Conservation (phyloP, 2,329 filamentous ascomycete species). For the Colletotrichum tanaceti region DNA sequence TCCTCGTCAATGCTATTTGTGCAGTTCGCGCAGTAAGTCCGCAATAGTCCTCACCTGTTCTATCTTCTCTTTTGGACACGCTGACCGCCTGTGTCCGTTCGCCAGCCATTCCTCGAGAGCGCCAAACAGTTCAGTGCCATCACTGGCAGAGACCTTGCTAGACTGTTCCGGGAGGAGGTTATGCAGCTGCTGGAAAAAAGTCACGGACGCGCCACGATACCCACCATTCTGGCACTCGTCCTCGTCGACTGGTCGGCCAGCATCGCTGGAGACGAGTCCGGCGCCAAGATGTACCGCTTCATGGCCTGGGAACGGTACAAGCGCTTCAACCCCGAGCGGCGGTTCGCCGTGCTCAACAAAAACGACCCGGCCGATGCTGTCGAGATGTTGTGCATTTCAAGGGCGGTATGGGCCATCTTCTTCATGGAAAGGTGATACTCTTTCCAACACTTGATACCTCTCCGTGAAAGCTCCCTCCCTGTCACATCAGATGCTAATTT, state of each 20-base stretch:
- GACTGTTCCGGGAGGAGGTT: conserved; percentile 24
- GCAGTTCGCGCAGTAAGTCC: conserved; percentile 47
- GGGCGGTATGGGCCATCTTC: conserved; percentile 30
- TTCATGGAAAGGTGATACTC: conserved; percentile 32
- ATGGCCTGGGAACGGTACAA: conserved; percentile 39
- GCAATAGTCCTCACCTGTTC: background rate
- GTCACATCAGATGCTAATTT: too few relatives aligned
- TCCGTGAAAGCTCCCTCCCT: too few relatives aligned
- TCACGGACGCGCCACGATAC: conserved; percentile 32
- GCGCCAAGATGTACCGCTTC: conserved; percentile 36
- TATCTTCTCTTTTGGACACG: background rate
- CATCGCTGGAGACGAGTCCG: conserved; percentile 34
- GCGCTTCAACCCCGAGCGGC: conserved; percentile 24
- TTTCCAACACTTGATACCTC: background rate
- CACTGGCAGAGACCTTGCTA: conserved; percentile 30
- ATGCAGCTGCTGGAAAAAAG: conserved; percentile 37
- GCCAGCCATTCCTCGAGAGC: conserved; percentile 32
- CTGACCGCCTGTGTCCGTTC: conserved; percentile 5
- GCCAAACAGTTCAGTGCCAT: conserved; percentile 32
- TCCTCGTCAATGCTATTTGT: conserved; percentile 50
- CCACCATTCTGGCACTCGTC: conserved; percentile 28
- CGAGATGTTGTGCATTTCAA: conserved; percentile 30
- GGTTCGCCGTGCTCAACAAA: conserved; percentile 20
- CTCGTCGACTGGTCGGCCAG: conserved; percentile 29
- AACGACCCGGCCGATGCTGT: conserved; percentile 6